A percentile compares a stretch with the other conserved stretches of the same genome.
Evolutionary conservation across 2,329 filamentous ascomycete genomes (phyloP).

Genomic region (Ophiocordyceps unilateralis): DNA sequence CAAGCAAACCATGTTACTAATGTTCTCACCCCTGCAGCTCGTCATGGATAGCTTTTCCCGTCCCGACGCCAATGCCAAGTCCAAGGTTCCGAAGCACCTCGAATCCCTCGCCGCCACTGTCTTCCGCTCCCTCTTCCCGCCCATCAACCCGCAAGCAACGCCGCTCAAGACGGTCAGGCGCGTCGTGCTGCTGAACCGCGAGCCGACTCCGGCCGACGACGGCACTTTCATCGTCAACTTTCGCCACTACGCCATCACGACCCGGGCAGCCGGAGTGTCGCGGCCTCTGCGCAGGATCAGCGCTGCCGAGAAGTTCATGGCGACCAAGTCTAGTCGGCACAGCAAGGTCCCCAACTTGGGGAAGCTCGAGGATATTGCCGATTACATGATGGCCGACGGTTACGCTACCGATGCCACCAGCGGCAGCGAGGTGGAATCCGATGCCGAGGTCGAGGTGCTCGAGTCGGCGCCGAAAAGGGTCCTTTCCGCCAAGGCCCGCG

Average conservation of each 20-base stretch:
- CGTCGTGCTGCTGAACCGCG: conserved; percentile 78
- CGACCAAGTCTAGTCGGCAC: conserved; percentile 42
- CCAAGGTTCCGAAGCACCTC: conserved; percentile 78
- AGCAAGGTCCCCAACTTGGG: conserved; percentile 70
- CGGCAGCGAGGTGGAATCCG: conserved; percentile 83
- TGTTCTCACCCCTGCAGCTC: too few species aligned
- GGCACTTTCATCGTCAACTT: conserved; percentile 71
- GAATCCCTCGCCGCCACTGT: conserved; percentile 84
- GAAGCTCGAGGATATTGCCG: conserved; percentile 80
- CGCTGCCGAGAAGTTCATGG: conserved; percentile 63
- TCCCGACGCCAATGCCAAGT: conserved; percentile 38
- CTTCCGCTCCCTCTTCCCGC: conserved; percentile 91
- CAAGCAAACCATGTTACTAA: neutral
- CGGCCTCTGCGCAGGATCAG: conserved; percentile 71
- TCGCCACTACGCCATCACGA: conserved; percentile 89
- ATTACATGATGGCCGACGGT: conserved; percentile 75
- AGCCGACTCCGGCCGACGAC: conserved; percentile 39
- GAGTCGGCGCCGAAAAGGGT: conserved; percentile 48
- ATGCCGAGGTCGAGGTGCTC: conserved; percentile 82
- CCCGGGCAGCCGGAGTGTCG: conserved; percentile 68
- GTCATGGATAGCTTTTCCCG: conserved; percentile 97
- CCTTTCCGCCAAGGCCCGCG: conserved; percentile 31
- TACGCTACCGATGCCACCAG: conserved; percentile 77
- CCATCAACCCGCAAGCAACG: conserved; percentile 81
- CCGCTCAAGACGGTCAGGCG: conserved; percentile 84